Conservation (phyloP, 352 stramenopile species). For the Pythium phragmiticola region DNA sequence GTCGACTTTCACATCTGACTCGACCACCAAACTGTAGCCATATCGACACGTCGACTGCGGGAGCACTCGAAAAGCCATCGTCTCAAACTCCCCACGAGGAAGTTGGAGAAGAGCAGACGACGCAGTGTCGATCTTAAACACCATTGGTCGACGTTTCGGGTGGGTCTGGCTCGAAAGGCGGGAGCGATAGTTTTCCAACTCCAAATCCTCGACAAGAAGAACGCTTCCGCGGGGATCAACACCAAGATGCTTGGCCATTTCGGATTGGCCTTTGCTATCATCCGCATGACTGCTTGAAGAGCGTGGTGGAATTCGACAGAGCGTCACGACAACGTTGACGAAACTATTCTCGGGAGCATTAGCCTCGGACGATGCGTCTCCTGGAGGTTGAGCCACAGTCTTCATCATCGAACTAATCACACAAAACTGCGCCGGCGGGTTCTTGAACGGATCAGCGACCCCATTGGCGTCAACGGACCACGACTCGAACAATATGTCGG, state of each 20-base stretch:
- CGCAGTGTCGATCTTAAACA: slow-evolving; percentile 40
- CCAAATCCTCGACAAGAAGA: slow-evolving; percentile 44
- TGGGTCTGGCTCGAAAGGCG: slow-evolving; percentile 3
- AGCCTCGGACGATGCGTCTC: slow-evolving; percentile 25
- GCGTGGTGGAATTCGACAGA: slow-evolving; percentile 10
- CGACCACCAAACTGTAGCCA: slow-evolving; percentile 57
- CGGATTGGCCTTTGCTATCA: neutral
- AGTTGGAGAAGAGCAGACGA: slow-evolving; percentile 37
- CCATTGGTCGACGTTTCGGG: slow-evolving; percentile 7
- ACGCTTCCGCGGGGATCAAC: slow-evolving; percentile 52
- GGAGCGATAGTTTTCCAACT: slow-evolving; percentile 4
- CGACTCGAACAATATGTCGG: slow-evolving; percentile 25
- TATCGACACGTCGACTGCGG: slow-evolving; percentile 45
- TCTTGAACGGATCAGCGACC: slow-evolving; percentile 33
- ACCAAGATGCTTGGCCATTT: slow-evolving; percentile 22
- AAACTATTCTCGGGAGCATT: neutral
- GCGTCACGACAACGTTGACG: slow-evolving; percentile 18
- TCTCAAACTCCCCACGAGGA: slow-evolving; percentile 14
- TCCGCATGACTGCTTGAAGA: neutral
- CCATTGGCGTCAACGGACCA: slow-evolving; percentile 30
- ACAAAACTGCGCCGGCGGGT: slow-evolving; percentile 40
- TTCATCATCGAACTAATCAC: slow-evolving; percentile 30
- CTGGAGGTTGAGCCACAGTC: slow-evolving; percentile 21
- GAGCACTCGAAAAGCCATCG: slow-evolving; percentile 47
- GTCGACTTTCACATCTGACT: slow-evolving; percentile 38